phyloP scores from a whole-genome alignment of 257 asterid species.

The Nyctanthes arbortristis region DNA sequence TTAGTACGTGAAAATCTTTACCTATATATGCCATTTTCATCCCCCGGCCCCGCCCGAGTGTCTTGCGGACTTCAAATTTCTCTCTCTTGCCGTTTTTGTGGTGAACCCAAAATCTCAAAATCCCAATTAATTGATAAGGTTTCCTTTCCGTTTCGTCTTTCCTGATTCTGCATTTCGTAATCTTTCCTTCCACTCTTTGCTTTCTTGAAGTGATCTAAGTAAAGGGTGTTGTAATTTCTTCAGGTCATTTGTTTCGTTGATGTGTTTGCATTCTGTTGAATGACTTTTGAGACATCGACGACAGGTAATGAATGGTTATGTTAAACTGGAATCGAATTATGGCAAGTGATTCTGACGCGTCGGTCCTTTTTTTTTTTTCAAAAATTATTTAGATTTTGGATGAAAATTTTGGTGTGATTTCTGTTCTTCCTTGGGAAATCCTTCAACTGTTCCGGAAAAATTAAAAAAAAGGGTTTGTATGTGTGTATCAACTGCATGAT shows the following conservation, averaged over 20 bases:
- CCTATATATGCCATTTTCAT: constrained; percentile 1
- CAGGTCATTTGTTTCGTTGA: too few species aligned
- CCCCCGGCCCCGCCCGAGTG: constrained; percentile 22
- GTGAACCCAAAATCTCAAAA: constrained; percentile 25
- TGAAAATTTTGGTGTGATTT: not conserved
- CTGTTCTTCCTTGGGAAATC: not conserved
- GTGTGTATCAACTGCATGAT: not conserved
- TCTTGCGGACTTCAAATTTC: constrained; percentile 2
- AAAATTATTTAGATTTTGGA: not conserved
- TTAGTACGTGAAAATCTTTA: not conserved
- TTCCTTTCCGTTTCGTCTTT: constrained; percentile 13
- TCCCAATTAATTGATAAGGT: constrained; percentile 17
- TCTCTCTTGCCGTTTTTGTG: too few species aligned
- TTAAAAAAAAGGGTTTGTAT: not conserved
- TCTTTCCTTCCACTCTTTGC: constrained; percentile 31
- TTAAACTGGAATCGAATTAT: too few species aligned
- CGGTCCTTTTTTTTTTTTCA: too few species aligned
- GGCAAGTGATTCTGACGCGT: too few species aligned
- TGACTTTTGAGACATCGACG: constrained; percentile 2
- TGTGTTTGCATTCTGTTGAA: constrained; percentile 12
- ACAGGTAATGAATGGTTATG: too few species aligned
- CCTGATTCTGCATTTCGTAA: constrained; percentile 7
- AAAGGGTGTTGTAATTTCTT: constrained; percentile 4
- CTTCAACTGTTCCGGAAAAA: not conserved
- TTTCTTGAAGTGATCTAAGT: constrained; percentile 33